These are phyloP conservation scores for Penicillium sclerotigenum DNA, from an alignment of 2,329 filamentous ascomycete species.

Conservation along the genomic window DNA sequence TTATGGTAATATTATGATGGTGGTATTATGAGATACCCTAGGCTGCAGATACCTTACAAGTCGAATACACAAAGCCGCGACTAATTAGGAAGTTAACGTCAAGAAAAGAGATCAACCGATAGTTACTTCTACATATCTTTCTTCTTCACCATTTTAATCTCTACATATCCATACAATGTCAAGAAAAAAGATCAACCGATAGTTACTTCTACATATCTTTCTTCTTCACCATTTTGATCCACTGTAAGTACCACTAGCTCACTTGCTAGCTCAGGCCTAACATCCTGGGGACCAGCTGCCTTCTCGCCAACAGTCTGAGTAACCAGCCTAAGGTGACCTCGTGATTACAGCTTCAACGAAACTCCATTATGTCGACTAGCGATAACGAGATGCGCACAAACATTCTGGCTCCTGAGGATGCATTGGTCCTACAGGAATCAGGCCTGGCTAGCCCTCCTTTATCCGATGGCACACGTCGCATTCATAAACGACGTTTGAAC, in stretches of 20 bases:
- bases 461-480: neutral
- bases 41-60: too few species aligned
- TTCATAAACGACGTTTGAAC: neutral
- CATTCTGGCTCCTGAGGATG: neutral
- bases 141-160: neutral
- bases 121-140: neutral
- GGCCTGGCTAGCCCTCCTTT: neutral
- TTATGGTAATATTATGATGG: too few species aligned
- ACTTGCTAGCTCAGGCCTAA: neutral
- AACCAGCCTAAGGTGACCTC: too few species aligned
- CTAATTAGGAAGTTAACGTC: too few species aligned
- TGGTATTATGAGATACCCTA: too few species aligned
- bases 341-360: too few species aligned
- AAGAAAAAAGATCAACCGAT: neutral
- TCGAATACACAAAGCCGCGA: too few species aligned
- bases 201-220: neutral
- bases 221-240: neutral
- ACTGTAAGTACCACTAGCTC: neutral
- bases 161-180: constrained; percentile 1
- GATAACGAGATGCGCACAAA: neutral
- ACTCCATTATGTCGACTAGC: neutral
- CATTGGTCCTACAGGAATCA: neutral
- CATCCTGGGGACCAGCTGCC: neutral
- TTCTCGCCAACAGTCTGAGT: neutral
- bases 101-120: neutral